Conservation (phyloP, 1,284 basidiomycete species). For the Papiliotrema laurentii region DNA sequence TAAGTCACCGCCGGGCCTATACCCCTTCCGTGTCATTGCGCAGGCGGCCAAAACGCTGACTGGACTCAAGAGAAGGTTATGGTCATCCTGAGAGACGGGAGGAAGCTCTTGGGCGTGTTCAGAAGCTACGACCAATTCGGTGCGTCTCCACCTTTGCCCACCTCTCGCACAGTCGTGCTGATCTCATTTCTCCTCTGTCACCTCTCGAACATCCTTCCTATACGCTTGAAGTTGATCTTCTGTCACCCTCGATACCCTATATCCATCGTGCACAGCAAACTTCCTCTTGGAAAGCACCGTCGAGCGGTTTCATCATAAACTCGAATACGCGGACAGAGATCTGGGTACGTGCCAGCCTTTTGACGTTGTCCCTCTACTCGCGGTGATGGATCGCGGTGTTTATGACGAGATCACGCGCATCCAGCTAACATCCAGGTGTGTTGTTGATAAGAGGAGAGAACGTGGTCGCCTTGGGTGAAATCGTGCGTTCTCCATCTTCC, state of each 20-base stretch:
- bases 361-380: neutral
- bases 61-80: slow-evolving; percentile 97
- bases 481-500: slow-evolving; percentile 61
- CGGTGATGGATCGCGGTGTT: neutral
- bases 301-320: slow-evolving; percentile 44
- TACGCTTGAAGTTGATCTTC: neutral
- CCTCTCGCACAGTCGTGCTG: neutral
- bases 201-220: neutral
- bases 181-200: neutral
- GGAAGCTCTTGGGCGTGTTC: slow-evolving; percentile 92
- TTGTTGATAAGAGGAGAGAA: slow-evolving; percentile 97
- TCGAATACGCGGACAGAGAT: slow-evolving; percentile 43
- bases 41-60: too few relatives aligned
- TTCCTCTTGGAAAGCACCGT: slow-evolving; percentile 86
- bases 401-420: neutral
- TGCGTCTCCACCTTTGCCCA: slow-evolving; percentile 50
- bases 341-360: slow-evolving; percentile 22
- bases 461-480: slow-evolving; percentile 93
- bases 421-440: slow-evolving; percentile 59
- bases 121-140: slow-evolving; percentile 99
- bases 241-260: neutral
- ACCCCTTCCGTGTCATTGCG: neutral
- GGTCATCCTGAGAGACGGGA: slow-evolving; percentile 89
- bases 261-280: slow-evolving; percentile 67
- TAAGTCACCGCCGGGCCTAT: slow-evolving; percentile 56